Conservation (phyloP, 1,284 basidiomycete species). For the Austropuccinia psidii region DNA sequence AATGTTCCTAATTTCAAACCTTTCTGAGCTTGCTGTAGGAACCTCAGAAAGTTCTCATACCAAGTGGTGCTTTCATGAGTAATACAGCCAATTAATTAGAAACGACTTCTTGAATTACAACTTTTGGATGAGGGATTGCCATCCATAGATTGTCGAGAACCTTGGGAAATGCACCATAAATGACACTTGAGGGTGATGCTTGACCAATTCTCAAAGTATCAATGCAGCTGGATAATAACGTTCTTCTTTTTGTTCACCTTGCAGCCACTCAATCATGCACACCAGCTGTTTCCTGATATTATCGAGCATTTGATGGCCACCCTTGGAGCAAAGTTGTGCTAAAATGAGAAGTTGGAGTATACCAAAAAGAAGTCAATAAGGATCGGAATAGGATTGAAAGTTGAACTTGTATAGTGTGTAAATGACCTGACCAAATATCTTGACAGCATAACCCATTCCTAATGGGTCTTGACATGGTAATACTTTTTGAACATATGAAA, state of each 20-base stretch:
- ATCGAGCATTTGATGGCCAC: conserved; percentile 44
- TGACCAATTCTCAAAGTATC: conserved; percentile 80
- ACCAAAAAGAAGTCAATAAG: neutral
- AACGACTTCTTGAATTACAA: conserved; percentile 68
- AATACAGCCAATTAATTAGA: conserved; percentile 82
- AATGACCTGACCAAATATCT: conserved; percentile 42
- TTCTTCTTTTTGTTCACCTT: conserved; percentile 53
- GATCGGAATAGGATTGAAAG: neutral
- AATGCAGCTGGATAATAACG: conserved; percentile 75
- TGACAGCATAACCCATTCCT: conserved; percentile 46
- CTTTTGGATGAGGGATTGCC: conserved; percentile 66
- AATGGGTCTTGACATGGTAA: conserved; percentile 45
- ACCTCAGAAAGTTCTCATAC: conserved; percentile 59
- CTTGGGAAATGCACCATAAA: conserved; percentile 68
- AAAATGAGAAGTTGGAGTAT: neutral
- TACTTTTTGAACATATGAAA: conserved; percentile 44
- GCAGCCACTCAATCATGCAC: conserved; percentile 46
- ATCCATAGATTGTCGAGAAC: conserved; percentile 86
- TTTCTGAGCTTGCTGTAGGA: conserved; percentile 78
- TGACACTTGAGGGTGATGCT: conserved; percentile 63
- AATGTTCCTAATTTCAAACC: conserved; percentile 68
- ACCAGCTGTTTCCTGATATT: conserved; percentile 46
- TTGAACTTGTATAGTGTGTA: neutral
- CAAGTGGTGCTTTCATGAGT: conserved; percentile 48
- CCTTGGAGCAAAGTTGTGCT: conserved; percentile 44